A percentile compares a stretch with the other conserved stretches of the same genome.
These are phyloP conservation scores for Aspergillus ruber DNA, from an alignment of 2,329 filamentous ascomycete genomes.

Conservation along the genomic window DNA sequence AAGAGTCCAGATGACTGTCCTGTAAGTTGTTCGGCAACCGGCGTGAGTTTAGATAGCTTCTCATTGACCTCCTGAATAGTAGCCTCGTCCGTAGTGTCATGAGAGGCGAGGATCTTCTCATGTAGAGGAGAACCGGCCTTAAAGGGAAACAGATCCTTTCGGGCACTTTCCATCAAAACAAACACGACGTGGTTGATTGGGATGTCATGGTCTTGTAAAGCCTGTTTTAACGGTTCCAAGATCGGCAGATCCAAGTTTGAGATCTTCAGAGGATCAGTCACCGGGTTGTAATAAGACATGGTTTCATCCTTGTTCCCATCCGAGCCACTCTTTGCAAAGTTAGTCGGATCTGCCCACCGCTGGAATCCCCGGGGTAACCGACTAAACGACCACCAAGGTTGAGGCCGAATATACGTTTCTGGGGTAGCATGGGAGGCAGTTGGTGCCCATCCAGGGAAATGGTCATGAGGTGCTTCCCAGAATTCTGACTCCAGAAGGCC, in stretches of 20 bases:
- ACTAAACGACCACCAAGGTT: conserved; percentile 17
- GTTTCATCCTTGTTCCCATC: conserved; percentile 1
- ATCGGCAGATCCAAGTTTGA: conserved; percentile 23
- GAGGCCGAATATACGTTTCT: not conserved
- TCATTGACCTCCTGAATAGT: conserved; percentile 11
- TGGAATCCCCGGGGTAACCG: conserved; percentile 21
- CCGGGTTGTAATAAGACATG: conserved; percentile 18
- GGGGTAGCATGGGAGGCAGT: conserved; percentile 5
- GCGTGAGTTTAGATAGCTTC: conserved; percentile 20
- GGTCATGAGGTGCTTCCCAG: conserved; percentile 20
- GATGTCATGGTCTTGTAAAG: conserved; percentile 16
- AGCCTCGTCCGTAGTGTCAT: conserved; percentile 9
- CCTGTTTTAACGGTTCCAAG: conserved; percentile 17
- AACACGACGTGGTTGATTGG: conserved; percentile 26
- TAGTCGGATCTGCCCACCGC: conserved; percentile 13
- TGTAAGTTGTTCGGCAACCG: conserved; percentile 24
- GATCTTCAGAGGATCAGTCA: conserved; percentile 24
- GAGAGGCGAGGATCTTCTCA: conserved; percentile 17
- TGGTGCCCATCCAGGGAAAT: conserved; percentile 28
- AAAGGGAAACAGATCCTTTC: conserved; percentile 27
- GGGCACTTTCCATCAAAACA: conserved; percentile 26
- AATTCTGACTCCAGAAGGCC: conserved; percentile 17
- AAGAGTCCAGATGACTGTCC: conserved; percentile 17
- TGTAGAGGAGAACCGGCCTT: conserved; percentile 22
- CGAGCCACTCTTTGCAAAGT: not conserved